Conservation (phyloP, 495 filamentous ascomycete species). For the Penicillium taxi region DNA sequence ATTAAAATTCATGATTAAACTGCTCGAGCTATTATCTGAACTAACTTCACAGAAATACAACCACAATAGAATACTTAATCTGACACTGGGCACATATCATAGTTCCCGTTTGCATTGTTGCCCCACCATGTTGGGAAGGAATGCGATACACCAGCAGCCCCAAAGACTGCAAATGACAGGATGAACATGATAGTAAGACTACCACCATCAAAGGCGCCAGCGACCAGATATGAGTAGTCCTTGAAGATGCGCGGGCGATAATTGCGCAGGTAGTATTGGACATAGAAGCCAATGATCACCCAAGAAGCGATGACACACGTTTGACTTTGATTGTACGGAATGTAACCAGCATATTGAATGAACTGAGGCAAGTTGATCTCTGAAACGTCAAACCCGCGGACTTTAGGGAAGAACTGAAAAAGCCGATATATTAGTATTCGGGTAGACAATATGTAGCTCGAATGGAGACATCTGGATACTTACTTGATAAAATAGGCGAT, state of each 20-base stretch:
- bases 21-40: no score
- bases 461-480: no score
- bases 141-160: slow-evolving; percentile 26
- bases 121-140: slow-evolving; percentile 43
- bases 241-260: slow-evolving; percentile 41
- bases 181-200: slow-evolving; percentile 46
- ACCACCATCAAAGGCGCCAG: slow-evolving; percentile 48
- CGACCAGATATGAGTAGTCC: slow-evolving; percentile 50
- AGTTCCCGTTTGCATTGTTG: slow-evolving; percentile 27
- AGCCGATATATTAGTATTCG: neutral
- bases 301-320: slow-evolving; percentile 30
- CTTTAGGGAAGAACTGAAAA: slow-evolving; percentile 25
- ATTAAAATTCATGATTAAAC: no score
- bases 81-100: slow-evolving; percentile 14
- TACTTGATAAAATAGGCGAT: slow-evolving; percentile 34
- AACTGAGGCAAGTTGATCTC: slow-evolving; percentile 36
- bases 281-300: slow-evolving; percentile 37
- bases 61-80: no score
- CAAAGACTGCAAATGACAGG: slow-evolving; percentile 49
- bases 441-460: no score
- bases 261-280: slow-evolving; percentile 47
- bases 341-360: slow-evolving; percentile 35
- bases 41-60: no score
- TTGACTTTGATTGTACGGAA: slow-evolving; percentile 38
- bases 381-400: slow-evolving; percentile 15